Conservation (phyloP, 768 basidiomycete genomes). For the Boletus edulis region DNA sequence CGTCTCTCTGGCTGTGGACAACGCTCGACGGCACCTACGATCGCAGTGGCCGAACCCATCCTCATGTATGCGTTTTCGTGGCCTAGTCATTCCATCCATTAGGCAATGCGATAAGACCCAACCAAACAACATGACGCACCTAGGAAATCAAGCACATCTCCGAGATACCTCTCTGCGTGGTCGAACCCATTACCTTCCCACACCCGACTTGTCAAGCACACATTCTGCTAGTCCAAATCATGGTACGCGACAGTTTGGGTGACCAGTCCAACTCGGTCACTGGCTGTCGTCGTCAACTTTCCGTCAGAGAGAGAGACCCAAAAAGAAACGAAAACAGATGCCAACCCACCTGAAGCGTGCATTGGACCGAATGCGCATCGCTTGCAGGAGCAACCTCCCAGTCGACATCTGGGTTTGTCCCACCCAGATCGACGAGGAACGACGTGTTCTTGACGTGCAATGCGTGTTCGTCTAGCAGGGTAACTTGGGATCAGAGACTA, state of each 20-base stretch:
- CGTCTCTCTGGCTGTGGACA: constrained; percentile 52
- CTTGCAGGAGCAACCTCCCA: no score
- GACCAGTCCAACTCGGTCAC: constrained; percentile 96
- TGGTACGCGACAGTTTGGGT: constrained; percentile 76
- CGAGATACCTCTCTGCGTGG: no score
- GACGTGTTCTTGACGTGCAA: constrained; percentile 37
- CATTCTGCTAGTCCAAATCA: constrained; percentile 88
- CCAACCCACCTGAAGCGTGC: constrained; percentile 75
- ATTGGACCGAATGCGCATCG: constrained; percentile 51
- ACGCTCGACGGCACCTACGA: constrained; percentile 65
- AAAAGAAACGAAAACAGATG: no score
- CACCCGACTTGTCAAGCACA: constrained; percentile 68
- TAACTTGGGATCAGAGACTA: background rate
- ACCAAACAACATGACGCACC: constrained; percentile 45
- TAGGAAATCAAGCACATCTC: constrained; percentile 60
- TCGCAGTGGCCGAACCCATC: constrained; percentile 59
- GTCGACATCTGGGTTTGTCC: constrained; percentile 48
- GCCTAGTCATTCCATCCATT: constrained; percentile 39
- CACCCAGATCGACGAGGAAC: constrained; percentile 75
- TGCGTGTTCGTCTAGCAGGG: background rate
- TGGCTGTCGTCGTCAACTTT: constrained; percentile 45
- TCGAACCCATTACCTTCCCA: constrained; percentile 98
- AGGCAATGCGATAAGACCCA: background rate
- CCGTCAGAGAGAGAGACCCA: background rate
- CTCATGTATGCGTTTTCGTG: constrained; percentile 83